Conservation (phyloP, 306 rosid species). For the Gynostemma pentaphyllum region DNA sequence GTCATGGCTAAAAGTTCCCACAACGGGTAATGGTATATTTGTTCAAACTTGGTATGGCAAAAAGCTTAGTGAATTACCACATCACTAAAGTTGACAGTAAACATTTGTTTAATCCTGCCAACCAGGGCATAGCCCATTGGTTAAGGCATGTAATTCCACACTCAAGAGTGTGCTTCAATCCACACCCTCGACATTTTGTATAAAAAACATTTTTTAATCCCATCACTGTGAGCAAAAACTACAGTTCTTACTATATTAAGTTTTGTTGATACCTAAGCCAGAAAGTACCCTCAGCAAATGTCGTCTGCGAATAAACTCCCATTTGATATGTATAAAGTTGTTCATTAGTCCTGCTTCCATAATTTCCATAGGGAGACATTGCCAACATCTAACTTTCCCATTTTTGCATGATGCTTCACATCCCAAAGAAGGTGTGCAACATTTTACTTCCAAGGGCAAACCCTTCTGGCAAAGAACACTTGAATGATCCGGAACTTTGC, state of each 20-base stretch:
- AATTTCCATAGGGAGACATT: constrained; percentile 47
- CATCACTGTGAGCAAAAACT: too few species aligned
- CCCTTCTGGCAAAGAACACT: constrained; percentile 18
- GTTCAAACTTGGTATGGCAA: background rate
- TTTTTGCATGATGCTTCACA: constrained; percentile 25
- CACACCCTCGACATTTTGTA: too few species aligned
- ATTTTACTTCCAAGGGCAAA: constrained; percentile 17
- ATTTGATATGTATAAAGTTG: constrained; percentile 47
- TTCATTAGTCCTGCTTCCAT: constrained; percentile 38
- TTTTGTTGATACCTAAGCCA: constrained; percentile 43
- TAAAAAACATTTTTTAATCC: too few species aligned
- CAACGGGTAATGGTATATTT: background rate
- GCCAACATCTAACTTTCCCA: constrained; percentile 55
- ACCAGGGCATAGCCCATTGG: too few species aligned
- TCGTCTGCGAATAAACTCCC: constrained; percentile 72
- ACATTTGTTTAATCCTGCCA: background rate
- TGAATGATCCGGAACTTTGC: constrained; percentile 19
- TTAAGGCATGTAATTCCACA: too few species aligned
- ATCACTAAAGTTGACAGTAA: background rate
- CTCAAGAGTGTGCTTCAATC: too few species aligned
- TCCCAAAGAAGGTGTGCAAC: constrained; percentile 26
- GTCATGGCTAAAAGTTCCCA: background rate
- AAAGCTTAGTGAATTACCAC: background rate
- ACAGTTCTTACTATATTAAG: background rate
- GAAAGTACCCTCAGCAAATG: constrained; percentile 52